A percentile compares a stretch with the other conserved stretches of the same genome.
Evolutionary conservation across 1,139 yeast species (phyloP).

Genomic region (Blastobotrys arbuscula): DNA sequence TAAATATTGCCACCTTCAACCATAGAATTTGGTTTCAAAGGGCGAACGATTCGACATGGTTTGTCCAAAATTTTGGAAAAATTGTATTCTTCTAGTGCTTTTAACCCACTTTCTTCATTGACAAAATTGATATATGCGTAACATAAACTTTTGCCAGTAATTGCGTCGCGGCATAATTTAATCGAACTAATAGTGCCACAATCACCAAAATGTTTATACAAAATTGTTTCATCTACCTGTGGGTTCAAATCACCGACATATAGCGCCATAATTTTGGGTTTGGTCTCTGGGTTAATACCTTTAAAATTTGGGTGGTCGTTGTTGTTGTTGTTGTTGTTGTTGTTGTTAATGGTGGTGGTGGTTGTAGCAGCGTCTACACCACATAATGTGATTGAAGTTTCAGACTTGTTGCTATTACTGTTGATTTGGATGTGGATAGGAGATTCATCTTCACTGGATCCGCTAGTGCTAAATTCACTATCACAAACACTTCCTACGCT

Average conservation of each 20-base stretch:
- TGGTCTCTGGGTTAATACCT: background rate
- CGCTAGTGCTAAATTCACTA: background rate
- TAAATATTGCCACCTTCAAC: constrained; percentile 18
- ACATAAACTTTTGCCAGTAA: constrained; percentile 40
- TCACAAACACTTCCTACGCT: background rate
- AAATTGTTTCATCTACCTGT: constrained; percentile 37
- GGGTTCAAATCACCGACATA: constrained; percentile 47
- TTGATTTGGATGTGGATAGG: constrained; percentile 4
- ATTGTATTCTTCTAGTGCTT: constrained; percentile 42
- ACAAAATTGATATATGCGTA: constrained; percentile 49
- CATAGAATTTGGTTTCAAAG: constrained; percentile 32
- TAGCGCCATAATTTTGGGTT: constrained; percentile 20
- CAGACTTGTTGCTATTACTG: background rate
- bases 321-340: background rate
- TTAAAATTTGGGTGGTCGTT: too few relatives aligned
- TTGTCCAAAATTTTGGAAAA: constrained; percentile 38
- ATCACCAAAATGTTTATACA: constrained; percentile 35
- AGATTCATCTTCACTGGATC: constrained; percentile 1
- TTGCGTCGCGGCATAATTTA: constrained; percentile 40
- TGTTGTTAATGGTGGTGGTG: too few relatives aligned
- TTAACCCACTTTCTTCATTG: constrained; percentile 35
- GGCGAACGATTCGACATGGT: constrained; percentile 50
- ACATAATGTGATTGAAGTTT: background rate
- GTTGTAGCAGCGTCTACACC: background rate
- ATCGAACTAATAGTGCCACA: constrained; percentile 42